Conservation (phyloP, 306 rosid genomes). For the Rosa multiflora region DNA sequence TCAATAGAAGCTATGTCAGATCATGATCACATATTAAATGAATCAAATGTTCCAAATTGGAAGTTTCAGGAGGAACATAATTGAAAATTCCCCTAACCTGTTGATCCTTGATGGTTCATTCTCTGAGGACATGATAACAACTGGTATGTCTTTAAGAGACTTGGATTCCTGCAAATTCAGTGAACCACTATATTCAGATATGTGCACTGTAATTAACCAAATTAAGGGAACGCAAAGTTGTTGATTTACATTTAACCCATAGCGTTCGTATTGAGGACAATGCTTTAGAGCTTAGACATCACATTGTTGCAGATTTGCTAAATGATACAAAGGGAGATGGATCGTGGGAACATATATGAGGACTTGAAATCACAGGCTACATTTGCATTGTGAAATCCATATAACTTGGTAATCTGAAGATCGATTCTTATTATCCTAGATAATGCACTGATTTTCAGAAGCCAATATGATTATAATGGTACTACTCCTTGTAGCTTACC, state of each 20-base stretch:
- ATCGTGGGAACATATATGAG: not conserved
- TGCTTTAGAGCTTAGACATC: not conserved
- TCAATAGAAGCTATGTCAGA: not conserved
- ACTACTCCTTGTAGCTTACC: constrained; percentile 29
- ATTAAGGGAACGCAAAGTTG: not conserved
- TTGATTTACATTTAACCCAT: not conserved
- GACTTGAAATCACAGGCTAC: not conserved
- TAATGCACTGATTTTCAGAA: not conserved
- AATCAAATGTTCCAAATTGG: not conserved
- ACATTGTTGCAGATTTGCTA: not conserved
- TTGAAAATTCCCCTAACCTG: constrained; percentile 43
- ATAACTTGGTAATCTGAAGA: not conserved
- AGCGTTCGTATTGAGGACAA: not conserved
- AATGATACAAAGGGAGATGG: not conserved
- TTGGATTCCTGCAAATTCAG: constrained; percentile 66
- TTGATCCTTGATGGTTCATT: constrained; percentile 79
- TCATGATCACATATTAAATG: not conserved
- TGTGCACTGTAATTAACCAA: not conserved
- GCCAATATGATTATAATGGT: not conserved
- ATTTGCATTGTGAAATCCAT: not conserved
- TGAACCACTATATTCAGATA: not conserved
- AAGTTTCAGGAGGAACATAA: not conserved
- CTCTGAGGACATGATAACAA: constrained; percentile 92
- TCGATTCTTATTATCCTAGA: not conserved
- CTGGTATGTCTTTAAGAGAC: constrained; percentile 79